Evolutionary conservation across 2,329 filamentous ascomycete genomes (phyloP), one percentile per base, ranked within the genome.

Genomic region (Pseudogymnoascus sp.): DNA sequence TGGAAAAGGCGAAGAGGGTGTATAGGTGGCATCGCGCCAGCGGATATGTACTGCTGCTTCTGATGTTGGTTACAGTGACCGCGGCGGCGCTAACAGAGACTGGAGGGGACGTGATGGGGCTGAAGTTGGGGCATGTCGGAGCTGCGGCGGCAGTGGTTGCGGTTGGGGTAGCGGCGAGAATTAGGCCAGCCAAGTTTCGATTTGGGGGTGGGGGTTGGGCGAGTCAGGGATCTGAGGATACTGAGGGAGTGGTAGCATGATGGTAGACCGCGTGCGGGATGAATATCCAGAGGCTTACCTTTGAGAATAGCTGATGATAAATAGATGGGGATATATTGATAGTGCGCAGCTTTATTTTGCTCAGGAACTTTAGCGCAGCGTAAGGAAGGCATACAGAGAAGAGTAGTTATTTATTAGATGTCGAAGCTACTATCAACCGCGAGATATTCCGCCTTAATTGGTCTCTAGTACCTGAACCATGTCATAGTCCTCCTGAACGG

Each of bases 21-120:
- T 97, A 93, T 80, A 97, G 96, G 75, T 96, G 92, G 69, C 94
- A 97, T 73, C 84, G 93, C 30, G 75, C 82, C 60, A 81, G 80
- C 20, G 94, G 93, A 2, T 97, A 99, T 71, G 66, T 84, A 6
- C 76, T 92, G 62, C 75, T 93, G 60, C 70, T 87, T 58, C 69
- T 95, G 68, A 79, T 93, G 64, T 75, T 96, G 64, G 84, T 83
- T 8, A 94, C 92, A 0, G 81, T 96, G 38, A 77, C 82, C 57
- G 86, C 87, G 22, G 90, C 92, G 1, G 90, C 86, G 2, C 80
- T 86, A 75, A 97, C 93, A 1, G 79, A 81, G 35, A 97, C 87
- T 73, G 91, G 88, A 69, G 71, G 82, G 64, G 81, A 80, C 22
- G 81, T 88, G 1, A 74, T 94, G 61, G 78, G 85, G 64, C 85